A percentile compares a stretch with the other conserved stretches of the same genome.
These are phyloP conservation scores for Penicillium brasilianum DNA, from an alignment of 2,329 filamentous ascomycete species.

Conservation along the genomic window DNA sequence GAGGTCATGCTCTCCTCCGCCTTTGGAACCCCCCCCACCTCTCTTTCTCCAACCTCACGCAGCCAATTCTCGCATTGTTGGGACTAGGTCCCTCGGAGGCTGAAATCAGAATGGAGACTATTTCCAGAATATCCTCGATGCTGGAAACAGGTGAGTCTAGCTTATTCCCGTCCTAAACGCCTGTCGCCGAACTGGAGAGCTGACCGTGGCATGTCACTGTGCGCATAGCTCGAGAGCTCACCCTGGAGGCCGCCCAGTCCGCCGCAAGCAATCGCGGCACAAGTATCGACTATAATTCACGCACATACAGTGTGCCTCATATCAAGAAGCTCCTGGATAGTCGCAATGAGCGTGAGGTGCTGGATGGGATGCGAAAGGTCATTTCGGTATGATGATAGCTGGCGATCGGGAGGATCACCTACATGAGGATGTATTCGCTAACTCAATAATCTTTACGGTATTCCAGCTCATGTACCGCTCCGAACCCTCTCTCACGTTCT, in stretches of 20 bases:
- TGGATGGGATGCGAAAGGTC: conserved; percentile 88
- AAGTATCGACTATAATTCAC: conserved; percentile 64
- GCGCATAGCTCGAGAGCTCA: conserved; percentile 84
- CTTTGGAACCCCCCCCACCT: conserved; percentile 28
- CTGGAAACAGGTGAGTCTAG: conserved; percentile 81
- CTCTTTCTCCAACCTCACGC: conserved; percentile 17
- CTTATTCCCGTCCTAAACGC: background rate
- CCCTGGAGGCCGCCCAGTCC: conserved; percentile 92
- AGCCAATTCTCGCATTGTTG: conserved; percentile 21
- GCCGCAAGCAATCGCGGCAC: conserved; percentile 63
- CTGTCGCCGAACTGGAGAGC: conserved; percentile 14
- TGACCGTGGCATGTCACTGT: conserved; percentile 28
- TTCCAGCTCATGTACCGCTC: conserved; percentile 92
- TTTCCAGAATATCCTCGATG: conserved; percentile 89
- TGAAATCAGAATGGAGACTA: conserved; percentile 78
- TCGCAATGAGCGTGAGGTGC: conserved; percentile 86
- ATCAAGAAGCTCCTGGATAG: conserved; percentile 96
- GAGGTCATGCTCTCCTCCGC: conserved; percentile 31
- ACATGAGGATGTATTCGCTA: conserved; percentile 17
- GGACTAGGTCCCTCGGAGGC: conserved; percentile 29
- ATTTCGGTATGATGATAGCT: conserved; percentile 68
- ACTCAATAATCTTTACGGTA: conserved; percentile 18
- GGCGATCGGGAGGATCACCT: conserved; percentile 3
- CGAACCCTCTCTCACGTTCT: conserved; percentile 87
- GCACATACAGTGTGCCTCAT: conserved; percentile 75